Base-by-base conservation (phyloP, 169 alveolate species). In the Sarcocystis neurona region DNA sequence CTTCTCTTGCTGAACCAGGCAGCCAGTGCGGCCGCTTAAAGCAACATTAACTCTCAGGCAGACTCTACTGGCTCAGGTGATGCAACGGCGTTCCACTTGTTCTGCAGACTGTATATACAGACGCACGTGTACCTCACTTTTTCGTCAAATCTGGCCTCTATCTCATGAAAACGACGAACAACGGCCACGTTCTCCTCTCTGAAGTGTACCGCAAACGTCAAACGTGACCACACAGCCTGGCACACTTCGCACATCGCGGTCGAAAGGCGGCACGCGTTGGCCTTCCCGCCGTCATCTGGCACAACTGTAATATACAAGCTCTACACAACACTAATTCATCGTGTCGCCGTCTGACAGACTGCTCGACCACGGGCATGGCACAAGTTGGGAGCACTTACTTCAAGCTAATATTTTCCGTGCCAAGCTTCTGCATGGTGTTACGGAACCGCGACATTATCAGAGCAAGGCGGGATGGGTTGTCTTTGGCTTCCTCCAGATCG, bases 401-500 rank as follows among this genome's bases (percentile, higher is more conserved):
- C 48, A 87, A 79, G 39, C 85, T 84, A 41, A 75, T 87, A 77
- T 87, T 87, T 6, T 87, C 91, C 44, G 77, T 58, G 1, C 79
- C 50, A 8, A 79, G 80, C 82, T 56, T 74, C 32, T 87, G 91
- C 70, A 58, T 87, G 23, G 79, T 41, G 43, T 80, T 41, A 3
- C 91, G 77, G 20, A 74, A 53, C 43, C 91, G 91, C 27, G 85
- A 32, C 87, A 74, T 74, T 50, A 87, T n/a, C 30, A 87, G 82
- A 30, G 91, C 79, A 20, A 75, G 44, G 2, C 91, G 91, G 18
- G 91, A 74, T 6, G 91, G 91, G 79, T 74, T 77, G 63, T 87
- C 91, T 39, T 48, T 87, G 39, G 91, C 91, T 39, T 87, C 91
- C 32, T 87, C 91, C 47, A 87, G 60, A 30, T 87, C 91, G 50